Percentiles rank a stretch among this genome's conserved stretches.
These are phyloP conservation scores for Dactylella cylindrospora DNA, from an alignment of 2,329 filamentous ascomycete species.

Conservation along the genomic window DNA sequence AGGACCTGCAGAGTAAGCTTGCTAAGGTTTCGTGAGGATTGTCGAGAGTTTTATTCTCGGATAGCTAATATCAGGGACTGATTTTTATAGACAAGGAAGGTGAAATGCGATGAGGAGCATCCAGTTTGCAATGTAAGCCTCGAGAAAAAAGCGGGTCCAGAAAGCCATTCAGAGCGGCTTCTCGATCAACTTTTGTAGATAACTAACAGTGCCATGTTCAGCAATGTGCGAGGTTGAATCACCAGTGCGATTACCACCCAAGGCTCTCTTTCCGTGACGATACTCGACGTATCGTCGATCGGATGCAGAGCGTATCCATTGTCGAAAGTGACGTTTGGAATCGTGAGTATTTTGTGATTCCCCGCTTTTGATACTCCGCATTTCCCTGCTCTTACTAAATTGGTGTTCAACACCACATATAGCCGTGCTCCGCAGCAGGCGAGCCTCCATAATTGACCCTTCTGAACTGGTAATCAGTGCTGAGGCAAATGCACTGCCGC, in stretches of 20 bases:
- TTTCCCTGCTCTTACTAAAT: conserved; percentile 45
- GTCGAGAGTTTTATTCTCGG: conserved; percentile 7
- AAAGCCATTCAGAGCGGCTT: too few species aligned
- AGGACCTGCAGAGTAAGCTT: conserved; percentile 48
- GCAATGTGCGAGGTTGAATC: conserved; percentile 61
- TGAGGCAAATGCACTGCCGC: conserved; percentile 57
- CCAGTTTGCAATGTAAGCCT: conserved; percentile 59
- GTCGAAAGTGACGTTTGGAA: conserved; percentile 61
- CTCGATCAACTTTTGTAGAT: too few species aligned
- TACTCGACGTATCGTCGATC: conserved; percentile 57
- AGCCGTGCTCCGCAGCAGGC: conserved; percentile 43
- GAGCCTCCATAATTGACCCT: conserved; percentile 18
- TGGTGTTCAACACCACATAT: conserved; percentile 17
- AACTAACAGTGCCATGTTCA: conserved; percentile 45
- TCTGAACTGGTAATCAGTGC: conserved; percentile 16
- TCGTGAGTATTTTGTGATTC: conserved; percentile 53
- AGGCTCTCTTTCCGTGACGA: conserved; percentile 61
- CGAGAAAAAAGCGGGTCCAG: not conserved
- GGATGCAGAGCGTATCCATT: conserved; percentile 59
- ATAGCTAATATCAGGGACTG: conserved; percentile 3
- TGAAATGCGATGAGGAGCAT: conserved; percentile 62
- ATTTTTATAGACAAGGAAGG: conserved; percentile 50
- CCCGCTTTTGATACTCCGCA: conserved; percentile 23
- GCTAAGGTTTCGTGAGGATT: conserved; percentile 21
- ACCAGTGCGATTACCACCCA: conserved; percentile 62